These are phyloP conservation scores for Aspergillus sp. DNA, from an alignment of 2,329 filamentous ascomycete species.

Conservation along the genomic window DNA sequence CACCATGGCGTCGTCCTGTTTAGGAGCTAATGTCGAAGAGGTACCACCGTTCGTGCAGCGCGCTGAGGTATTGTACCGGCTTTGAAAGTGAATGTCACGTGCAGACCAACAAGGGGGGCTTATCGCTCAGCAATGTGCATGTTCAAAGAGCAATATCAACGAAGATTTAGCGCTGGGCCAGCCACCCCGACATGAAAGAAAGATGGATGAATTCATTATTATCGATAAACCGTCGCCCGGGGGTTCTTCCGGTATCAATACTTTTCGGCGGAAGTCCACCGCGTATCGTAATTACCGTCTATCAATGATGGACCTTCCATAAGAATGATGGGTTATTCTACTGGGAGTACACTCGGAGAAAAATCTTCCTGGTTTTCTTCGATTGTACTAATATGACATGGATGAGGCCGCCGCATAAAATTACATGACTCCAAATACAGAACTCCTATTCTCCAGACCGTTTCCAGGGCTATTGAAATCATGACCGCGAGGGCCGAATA, in stretches of 20 bases:
- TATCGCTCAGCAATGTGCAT: neutral
- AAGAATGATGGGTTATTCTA: too few relatives aligned
- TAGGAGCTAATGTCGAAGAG: neutral
- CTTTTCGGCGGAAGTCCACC: constrained; percentile 6
- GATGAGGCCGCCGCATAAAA: constrained; percentile 1
- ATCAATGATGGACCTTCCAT: too few relatives aligned
- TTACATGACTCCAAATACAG: constrained; percentile 11
- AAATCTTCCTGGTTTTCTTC: neutral
- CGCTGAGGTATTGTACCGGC: neutral
- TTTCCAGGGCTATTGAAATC: constrained; percentile 12
- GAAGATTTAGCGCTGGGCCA: neutral
- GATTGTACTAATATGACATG: neutral
- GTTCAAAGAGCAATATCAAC: neutral
- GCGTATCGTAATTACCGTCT: neutral
- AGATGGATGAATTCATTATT: neutral
- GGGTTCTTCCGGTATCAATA: constrained; percentile 17
- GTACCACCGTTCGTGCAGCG: neutral
- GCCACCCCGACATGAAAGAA: neutral
- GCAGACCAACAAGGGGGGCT: neutral
- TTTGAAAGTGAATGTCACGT: neutral
- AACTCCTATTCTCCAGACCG: constrained; percentile 20
- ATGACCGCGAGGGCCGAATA: neutral
- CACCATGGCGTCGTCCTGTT: constrained; percentile 32
- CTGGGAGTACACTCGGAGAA: too few relatives aligned
- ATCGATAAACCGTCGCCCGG: neutral